phyloP scores from a whole-genome alignment of 805 yeast species.

The Zygosaccharomyces rouxii region DNA sequence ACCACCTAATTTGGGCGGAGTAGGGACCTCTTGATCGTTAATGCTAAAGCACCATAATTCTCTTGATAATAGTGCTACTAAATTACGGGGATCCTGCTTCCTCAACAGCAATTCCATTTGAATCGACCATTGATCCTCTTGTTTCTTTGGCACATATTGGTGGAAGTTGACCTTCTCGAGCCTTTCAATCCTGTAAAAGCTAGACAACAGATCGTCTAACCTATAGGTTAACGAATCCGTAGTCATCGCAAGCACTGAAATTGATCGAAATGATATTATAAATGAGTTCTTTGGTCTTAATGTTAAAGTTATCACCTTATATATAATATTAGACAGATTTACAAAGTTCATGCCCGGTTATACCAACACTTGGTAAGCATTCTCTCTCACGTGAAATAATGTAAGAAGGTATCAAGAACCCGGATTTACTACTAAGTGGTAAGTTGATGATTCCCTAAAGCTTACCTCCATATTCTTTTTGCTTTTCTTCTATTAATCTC shows the following conservation, averaged over 20 bases:
- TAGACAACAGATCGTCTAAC: slow-evolving; percentile 30
- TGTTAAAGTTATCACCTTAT: background rate
- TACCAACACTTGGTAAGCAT: background rate
- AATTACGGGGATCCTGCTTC: slow-evolving; percentile 33
- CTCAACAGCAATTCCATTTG: slow-evolving; percentile 41
- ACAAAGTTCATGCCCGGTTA: slow-evolving; percentile 1
- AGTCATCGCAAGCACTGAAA: slow-evolving; percentile 3
- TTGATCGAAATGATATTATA: background rate
- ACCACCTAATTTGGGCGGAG: slow-evolving; percentile 19
- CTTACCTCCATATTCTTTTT: background rate
- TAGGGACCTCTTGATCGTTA: slow-evolving; percentile 38
- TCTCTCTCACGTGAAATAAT: slow-evolving; percentile 3
- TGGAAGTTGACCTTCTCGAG: slow-evolving; percentile 32
- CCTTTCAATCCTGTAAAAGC: slow-evolving; percentile 29
- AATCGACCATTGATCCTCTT: slow-evolving; percentile 40
- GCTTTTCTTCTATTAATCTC: background rate
- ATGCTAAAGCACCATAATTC: slow-evolving; percentile 44
- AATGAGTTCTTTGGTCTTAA: background rate
- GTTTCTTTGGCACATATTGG: slow-evolving; percentile 32
- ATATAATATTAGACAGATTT: background rate
- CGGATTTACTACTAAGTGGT: background rate
- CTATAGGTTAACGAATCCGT: slow-evolving; percentile 16
- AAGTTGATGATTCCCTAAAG: background rate
- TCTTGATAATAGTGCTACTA: slow-evolving; percentile 39
- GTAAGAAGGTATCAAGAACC: background rate